phyloP scores from a whole-genome alignment of 352 stramenopile species.

The Proteromonas lacertae region DNA sequence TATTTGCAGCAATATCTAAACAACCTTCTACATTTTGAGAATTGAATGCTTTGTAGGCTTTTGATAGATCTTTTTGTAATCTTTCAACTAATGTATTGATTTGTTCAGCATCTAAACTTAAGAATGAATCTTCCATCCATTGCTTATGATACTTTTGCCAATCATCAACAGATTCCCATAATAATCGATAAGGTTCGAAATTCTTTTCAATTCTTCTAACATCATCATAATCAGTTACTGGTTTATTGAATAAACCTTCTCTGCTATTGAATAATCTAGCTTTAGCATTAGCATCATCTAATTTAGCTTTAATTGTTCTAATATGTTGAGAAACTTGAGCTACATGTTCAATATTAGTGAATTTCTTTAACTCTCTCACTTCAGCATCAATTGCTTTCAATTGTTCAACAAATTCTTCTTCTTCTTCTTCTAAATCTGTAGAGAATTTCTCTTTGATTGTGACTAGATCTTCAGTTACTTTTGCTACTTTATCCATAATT shows the following conservation, averaged over 20 bases:
- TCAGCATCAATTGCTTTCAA: slow-evolving; percentile 33
- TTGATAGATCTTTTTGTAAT: slow-evolving; percentile 38
- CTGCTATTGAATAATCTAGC: slow-evolving; percentile 50
- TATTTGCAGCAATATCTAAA: slow-evolving; percentile 27
- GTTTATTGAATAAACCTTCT: slow-evolving; percentile 37
- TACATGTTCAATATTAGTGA: slow-evolving; percentile 5
- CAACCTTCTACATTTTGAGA: slow-evolving; percentile 38
- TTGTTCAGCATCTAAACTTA: slow-evolving; percentile 48
- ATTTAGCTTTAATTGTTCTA: slow-evolving; percentile 35
- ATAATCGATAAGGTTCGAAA: slow-evolving; percentile 63
- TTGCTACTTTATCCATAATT: slow-evolving; percentile 25
- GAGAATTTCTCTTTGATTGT: slow-evolving; percentile 4
- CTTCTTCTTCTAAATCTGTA: slow-evolving; percentile 38
- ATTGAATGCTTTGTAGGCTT: slow-evolving; percentile 61
- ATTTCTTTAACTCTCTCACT: slow-evolving; percentile 11
- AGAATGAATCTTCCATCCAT: slow-evolving; percentile 53
- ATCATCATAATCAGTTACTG: slow-evolving; percentile 52
- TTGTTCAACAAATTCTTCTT: slow-evolving; percentile 43
- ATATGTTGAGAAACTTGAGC: slow-evolving; percentile 10
- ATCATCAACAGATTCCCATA: slow-evolving; percentile 53
- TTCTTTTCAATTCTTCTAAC: slow-evolving; percentile 44
- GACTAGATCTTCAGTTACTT: slow-evolving; percentile 15
- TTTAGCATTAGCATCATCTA: slow-evolving; percentile 42
- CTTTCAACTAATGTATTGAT: slow-evolving; percentile 47
- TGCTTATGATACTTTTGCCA: slow-evolving; percentile 57